Conservation (phyloP, 257 asterid genomes). For the Capsicum rhomboideum region DNA sequence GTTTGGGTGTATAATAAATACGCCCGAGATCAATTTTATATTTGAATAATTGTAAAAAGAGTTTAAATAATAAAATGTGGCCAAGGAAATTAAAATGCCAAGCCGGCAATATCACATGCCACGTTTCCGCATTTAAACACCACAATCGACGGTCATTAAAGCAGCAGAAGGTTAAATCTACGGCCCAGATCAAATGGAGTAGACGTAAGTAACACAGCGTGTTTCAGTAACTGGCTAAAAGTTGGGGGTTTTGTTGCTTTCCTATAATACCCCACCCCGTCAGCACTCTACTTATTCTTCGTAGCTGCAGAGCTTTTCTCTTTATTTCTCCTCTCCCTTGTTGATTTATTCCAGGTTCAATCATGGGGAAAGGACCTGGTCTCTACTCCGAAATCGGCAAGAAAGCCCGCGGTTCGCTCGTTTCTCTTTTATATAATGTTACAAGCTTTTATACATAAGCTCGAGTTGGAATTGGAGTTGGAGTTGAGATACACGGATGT, state of each 20-base stretch:
- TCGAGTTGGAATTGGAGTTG: background rate
- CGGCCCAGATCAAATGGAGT: constrained; percentile 16
- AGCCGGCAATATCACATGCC: constrained; percentile 2
- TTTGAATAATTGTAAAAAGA: no score
- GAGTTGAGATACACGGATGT: background rate
- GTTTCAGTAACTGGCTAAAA: constrained; percentile 2
- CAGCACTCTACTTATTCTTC: background rate
- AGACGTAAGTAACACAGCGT: no score
- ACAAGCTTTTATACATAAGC: no score
- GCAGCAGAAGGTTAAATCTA: background rate
- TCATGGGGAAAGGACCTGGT: constrained; percentile 95
- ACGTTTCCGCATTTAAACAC: constrained; percentile 27
- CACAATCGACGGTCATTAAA: constrained; percentile 29
- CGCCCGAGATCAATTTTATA: no score
- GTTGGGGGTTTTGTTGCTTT: constrained; percentile 39
- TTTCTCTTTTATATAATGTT: background rate
- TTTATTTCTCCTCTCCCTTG: background rate
- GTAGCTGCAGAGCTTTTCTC: background rate
- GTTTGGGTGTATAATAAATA: no score
- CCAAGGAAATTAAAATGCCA: constrained; percentile 14
- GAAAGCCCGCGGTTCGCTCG: constrained; percentile 68
- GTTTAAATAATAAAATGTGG: no score
- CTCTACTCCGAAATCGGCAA: constrained; percentile 87
- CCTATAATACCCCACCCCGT: background rate
- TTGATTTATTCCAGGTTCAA: constrained; percentile 13